Conservation (phyloP, 345 rosid species). For the Pistacia atlantica region DNA sequence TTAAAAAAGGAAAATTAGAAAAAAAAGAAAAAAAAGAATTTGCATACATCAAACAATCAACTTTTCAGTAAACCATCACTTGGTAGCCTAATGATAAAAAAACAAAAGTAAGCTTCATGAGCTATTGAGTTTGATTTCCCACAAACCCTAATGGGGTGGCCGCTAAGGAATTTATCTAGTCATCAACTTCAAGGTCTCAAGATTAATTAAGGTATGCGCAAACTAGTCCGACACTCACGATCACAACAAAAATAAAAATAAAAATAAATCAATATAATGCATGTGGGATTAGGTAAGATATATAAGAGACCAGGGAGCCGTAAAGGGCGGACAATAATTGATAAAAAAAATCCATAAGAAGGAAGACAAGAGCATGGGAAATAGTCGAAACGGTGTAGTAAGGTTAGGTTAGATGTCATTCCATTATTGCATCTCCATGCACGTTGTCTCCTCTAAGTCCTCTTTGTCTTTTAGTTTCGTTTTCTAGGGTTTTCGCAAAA, state of each 20-base stretch:
- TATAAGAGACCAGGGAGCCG: background rate
- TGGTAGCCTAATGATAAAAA: too few species aligned
- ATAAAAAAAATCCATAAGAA: constrained; percentile 33
- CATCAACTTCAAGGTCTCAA: too few species aligned
- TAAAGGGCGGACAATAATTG: constrained; percentile 21
- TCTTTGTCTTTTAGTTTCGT: background rate
- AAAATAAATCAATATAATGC: background rate
- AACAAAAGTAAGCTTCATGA: too few species aligned
- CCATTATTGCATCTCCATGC: constrained; percentile 28
- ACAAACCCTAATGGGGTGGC: too few species aligned
- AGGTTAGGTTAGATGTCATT: constrained; percentile 46
- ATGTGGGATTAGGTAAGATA: constrained; percentile 7
- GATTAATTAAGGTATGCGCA: too few species aligned
- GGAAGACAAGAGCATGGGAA: constrained; percentile 53
- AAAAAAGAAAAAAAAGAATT: background rate
- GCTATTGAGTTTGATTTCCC: too few species aligned
- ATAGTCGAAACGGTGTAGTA: constrained; percentile 28
- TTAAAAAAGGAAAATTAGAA: background rate
- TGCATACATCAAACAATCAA: too few species aligned
- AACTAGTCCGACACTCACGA: too few species aligned
- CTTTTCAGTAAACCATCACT: too few species aligned
- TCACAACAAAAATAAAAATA: too few species aligned
- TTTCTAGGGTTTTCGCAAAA: constrained; percentile 39
- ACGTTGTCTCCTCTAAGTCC: constrained; percentile 33
- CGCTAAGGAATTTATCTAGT: too few species aligned